Evolutionary conservation across 1,284 basidiomycete species (phyloP).

Genomic region (Rhodotorula sp.): DNA sequence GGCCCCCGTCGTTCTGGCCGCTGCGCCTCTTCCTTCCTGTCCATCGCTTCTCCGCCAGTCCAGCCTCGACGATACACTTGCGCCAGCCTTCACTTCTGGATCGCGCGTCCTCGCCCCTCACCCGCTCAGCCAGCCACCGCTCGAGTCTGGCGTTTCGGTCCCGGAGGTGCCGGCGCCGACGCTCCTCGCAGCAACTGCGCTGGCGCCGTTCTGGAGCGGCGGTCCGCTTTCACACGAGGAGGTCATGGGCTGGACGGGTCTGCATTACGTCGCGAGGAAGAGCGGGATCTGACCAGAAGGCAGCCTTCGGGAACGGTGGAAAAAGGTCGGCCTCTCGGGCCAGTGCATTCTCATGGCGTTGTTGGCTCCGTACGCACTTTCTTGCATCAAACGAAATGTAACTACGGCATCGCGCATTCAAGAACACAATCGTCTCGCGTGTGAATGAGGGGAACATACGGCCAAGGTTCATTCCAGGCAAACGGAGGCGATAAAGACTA

Average conservation of each 20-base stretch:
- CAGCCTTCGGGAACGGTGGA: no score
- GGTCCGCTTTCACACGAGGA: constrained; percentile 5
- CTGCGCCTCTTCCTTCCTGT: background rate
- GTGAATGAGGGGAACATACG: background rate
- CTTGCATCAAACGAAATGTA: no score
- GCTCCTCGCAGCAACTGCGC: background rate
- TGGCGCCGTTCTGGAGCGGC: constrained; percentile 1
- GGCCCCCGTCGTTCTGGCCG: no score
- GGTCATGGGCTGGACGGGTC: background rate
- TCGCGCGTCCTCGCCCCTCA: background rate
- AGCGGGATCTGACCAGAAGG: background rate
- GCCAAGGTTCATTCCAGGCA: background rate
- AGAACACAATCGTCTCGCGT: no score
- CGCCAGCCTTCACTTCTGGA: background rate
- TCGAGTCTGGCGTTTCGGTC: no score
- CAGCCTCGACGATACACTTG: background rate
- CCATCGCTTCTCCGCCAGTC: background rate
- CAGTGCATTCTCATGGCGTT: no score
- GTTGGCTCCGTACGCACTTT: no score
- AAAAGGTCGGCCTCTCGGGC: no score
- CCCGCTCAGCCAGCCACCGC: background rate
- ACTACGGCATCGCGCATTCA: no score
- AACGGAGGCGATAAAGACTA: background rate
- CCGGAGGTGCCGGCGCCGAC: background rate
- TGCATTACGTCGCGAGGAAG: constrained; percentile 9